These are phyloP conservation scores for California macrophylla DNA, from an alignment of 441 rosid genomes.

Conservation along the genomic window DNA sequence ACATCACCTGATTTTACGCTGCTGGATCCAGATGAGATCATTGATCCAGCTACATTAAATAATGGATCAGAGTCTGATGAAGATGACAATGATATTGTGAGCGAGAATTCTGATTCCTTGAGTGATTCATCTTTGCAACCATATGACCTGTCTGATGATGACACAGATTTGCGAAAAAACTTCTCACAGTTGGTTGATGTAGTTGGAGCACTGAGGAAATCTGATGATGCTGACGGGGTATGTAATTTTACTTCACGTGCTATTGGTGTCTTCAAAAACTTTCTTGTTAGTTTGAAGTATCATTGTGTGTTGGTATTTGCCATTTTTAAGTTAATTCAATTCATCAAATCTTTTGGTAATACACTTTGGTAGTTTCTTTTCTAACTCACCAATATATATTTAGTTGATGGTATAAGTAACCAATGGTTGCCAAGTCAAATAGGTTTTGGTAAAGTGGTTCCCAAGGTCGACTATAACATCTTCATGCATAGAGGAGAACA, in stretches of 20 bases:
- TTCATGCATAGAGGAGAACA: not conserved
- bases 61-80: constrained; percentile 47
- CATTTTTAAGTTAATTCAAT: constrained; percentile 7
- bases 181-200: constrained; percentile 81
- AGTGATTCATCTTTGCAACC: constrained; percentile 84
- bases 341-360: constrained; percentile 9
- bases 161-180: constrained; percentile 55
- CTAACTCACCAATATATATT: not conserved
- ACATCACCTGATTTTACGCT: constrained; percentile 33
- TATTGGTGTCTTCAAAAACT: constrained; percentile 5
- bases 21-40: constrained; percentile 82
- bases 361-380: not conserved
- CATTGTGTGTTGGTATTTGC: not conserved
- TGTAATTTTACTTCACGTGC: constrained; percentile 26
- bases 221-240: constrained; percentile 91
- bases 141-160: constrained; percentile 81
- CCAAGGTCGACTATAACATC: constrained; percentile 6
- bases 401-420: not conserved
- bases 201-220: constrained; percentile 81
- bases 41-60: constrained; percentile 67
- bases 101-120: constrained; percentile 57
- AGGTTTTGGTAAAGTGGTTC: not conserved
- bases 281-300: constrained; percentile 1
- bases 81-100: constrained; percentile 41
- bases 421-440: not conserved